phyloP scores from a whole-genome alignment of 805 yeast genomes.

The Starmerella stigmatis region DNA sequence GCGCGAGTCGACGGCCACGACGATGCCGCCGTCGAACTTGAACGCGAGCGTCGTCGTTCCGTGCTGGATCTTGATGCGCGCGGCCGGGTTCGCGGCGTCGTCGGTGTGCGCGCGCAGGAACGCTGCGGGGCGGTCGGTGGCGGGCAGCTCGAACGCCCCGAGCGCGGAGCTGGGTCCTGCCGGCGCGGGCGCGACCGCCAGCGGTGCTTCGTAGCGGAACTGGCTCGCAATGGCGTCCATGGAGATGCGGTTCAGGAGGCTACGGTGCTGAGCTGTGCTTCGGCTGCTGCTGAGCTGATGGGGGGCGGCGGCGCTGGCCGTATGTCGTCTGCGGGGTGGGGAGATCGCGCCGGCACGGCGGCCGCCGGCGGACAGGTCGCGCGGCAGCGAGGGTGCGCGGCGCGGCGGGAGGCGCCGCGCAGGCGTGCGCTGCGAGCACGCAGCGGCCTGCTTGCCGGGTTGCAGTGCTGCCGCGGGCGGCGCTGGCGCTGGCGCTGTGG shows the following conservation, averaged over 20 bases:
- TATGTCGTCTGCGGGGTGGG: too few relatives aligned
- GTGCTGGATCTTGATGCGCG: slow-evolving; percentile 92
- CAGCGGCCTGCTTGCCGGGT: too few relatives aligned
- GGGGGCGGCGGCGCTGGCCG: background rate
- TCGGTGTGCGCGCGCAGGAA: slow-evolving; percentile 97
- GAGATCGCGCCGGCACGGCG: too few relatives aligned
- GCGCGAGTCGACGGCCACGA: slow-evolving; percentile 93
- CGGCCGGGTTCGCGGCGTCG: slow-evolving; percentile 83
- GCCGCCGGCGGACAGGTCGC: too few relatives aligned
- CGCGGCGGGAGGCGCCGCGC: too few relatives aligned
- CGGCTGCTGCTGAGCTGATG: background rate
- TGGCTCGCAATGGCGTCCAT: slow-evolving; percentile 30
- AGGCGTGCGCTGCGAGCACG: too few relatives aligned
- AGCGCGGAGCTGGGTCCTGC: background rate
- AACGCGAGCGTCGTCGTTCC: slow-evolving; percentile 98
- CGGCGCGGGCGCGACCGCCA: background rate
- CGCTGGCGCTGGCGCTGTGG: too few relatives aligned
- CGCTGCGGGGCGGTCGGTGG: slow-evolving; percentile 78
- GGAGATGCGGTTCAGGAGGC: background rate
- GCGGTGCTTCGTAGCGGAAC: slow-evolving; percentile 13
- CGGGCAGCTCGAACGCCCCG: slow-evolving; percentile 50
- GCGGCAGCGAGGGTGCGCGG: too few relatives aligned
- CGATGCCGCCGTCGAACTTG: slow-evolving; percentile 88
- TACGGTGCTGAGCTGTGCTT: background rate
- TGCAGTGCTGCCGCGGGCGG: too few relatives aligned